Evolutionary conservation across 345 rosid species (phyloP).

Genomic region (Eutrema yunnanense): DNA sequence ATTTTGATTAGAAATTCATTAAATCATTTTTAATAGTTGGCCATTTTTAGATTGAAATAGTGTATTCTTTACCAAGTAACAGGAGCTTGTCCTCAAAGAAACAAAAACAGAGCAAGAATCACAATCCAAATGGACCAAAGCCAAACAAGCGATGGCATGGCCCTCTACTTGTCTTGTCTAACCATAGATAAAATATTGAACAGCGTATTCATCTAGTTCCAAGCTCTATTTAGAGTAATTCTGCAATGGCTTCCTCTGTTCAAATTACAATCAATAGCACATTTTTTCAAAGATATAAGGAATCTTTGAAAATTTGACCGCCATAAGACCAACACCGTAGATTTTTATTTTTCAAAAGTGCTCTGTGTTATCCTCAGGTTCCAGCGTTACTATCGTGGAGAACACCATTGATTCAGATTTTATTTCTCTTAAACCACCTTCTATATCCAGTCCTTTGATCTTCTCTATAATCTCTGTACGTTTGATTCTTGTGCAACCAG

Average conservation of each 20-base stretch:
- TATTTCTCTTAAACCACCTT: slow-evolving; percentile 13
- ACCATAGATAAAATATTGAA: not conserved
- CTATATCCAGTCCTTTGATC: not conserved
- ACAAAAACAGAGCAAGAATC: not conserved
- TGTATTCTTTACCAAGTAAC: not conserved
- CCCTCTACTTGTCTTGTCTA: not conserved
- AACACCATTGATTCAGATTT: slow-evolving; percentile 8
- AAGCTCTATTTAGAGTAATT: too few species aligned
- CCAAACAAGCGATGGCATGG: not conserved
- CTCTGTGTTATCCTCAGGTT: not conserved
- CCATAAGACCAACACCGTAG: not conserved
- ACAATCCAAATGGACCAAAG: not conserved
- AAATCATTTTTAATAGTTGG: not conserved
- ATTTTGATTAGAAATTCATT: not conserved
- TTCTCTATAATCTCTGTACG: not conserved
- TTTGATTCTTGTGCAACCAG: not conserved
- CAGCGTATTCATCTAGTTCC: not conserved
- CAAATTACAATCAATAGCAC: too few species aligned
- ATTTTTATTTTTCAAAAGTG: not conserved
- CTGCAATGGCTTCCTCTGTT: too few species aligned
- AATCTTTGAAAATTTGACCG: not conserved
- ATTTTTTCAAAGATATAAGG: not conserved
- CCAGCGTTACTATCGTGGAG: not conserved
- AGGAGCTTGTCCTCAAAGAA: not conserved
- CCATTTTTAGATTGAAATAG: not conserved